Evolutionary conservation across 148 eudicot genomes (phyloP), one percentile per base, ranked within the genome.

Genomic region (Rhododendron henanense): DNA sequence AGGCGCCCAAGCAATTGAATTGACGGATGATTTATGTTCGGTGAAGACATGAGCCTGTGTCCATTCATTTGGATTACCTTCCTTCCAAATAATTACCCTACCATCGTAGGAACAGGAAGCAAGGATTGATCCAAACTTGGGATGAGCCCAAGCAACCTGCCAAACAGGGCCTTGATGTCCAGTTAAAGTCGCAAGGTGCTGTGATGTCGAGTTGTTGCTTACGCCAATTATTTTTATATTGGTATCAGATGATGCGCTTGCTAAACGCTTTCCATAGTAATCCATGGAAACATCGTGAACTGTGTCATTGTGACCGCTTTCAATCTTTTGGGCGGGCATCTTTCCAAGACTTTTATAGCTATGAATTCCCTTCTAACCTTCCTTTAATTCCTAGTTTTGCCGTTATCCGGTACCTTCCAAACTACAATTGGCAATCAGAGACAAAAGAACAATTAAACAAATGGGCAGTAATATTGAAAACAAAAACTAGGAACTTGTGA

Each of bases 51-150:
- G 95, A 44, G 90, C 94, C 82, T 96, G 96, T 13, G 90, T 81
- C 99, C 99, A 96, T 85, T 93, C 96, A 81, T 93, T 96, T 78
- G 85, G 98, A 79, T 93, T 94, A n/a, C 93, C 98, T 93, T 95
- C 98, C 88, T 96, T 96, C 99, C 99, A 96, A 59, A 96, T 89
- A 51, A 96, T 95, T 65, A 96, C 99, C 67, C 88, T 90, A 81
- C 98, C 97, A 87, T 96, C 99, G 85, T 96, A 96, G 44, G 99
- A 96, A 85, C 98, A 96, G 4, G 99, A 96, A 84, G 99, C 98
- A 78, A 96, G 91, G 35, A 92, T 23, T 31, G 97, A 93, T 45
- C 97, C 98, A 78, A 91, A 96, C 88, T 96, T 96, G 47, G 98
- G 99, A 90, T 96, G 98, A 19, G 98, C 98, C 99, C 98, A 96